phyloP scores from a whole-genome alignment of 768 basidiomycete species.

The Scleroderma bovista region DNA sequence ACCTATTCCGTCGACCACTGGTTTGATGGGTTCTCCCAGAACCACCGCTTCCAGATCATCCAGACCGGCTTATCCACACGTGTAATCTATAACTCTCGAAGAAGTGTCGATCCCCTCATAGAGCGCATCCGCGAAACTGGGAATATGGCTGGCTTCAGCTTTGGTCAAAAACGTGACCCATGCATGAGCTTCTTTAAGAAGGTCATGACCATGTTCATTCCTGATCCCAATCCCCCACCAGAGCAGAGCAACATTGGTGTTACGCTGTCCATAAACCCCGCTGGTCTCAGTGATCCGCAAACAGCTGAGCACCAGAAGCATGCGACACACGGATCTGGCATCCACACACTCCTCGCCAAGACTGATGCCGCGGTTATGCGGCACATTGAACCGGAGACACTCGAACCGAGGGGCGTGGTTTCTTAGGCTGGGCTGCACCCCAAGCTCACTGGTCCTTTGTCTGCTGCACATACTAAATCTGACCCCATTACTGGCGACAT shows the following conservation, averaged over 20 bases:
- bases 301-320: conserved; percentile 8
- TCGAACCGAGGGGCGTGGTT: conserved; percentile 30
- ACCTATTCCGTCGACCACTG: conserved; percentile 31
- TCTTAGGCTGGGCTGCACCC: conserved; percentile 28
- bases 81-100: conserved; percentile 33
- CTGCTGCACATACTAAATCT: conserved; percentile 34
- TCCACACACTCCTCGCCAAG: conserved; percentile 27
- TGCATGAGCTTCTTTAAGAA: conserved; percentile 26
- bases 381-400: too few species aligned
- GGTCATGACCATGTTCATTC: conserved; percentile 26
- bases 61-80: conserved; percentile 14
- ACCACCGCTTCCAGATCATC: conserved; percentile 36
- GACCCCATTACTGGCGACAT: conserved; percentile 31
- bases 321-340: conserved; percentile 19
- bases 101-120: conserved; percentile 24
- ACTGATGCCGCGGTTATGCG: conserved; percentile 26
- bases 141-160: conserved; percentile 11
- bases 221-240: conserved; percentile 1
- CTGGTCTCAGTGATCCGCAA: conserved; percentile 20
- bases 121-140: conserved; percentile 25
- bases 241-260: conserved; percentile 24
- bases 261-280: conserved; percentile 27
- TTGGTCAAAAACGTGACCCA: conserved; percentile 30
- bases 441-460: too few species aligned
- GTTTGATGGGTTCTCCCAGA: conserved; percentile 38